phyloP scores from a whole-genome alignment of 441 rosid genomes.

The Eugenia klotzschiana region DNA sequence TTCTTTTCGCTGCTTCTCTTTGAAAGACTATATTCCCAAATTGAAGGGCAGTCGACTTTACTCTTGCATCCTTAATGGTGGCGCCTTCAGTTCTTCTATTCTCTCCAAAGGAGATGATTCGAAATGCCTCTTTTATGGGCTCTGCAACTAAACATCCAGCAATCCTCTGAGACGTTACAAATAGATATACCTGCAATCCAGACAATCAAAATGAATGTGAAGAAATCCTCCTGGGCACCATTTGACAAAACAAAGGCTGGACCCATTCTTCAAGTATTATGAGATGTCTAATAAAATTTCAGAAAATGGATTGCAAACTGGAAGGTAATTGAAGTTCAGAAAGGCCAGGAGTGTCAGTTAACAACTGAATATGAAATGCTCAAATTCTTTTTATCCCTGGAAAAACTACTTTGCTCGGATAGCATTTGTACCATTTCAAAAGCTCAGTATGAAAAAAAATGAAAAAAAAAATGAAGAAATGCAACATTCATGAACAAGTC shows the following conservation, averaged over 20 bases:
- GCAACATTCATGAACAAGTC: not conserved
- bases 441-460: not conserved
- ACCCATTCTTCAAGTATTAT: not conserved
- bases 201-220: not conserved
- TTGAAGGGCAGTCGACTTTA: slow-evolving; percentile 28
- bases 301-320: not conserved
- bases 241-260: not conserved
- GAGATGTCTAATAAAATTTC: not conserved
- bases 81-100: slow-evolving; percentile 5
- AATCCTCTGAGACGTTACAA: slow-evolving; percentile 37
- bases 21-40: slow-evolving; percentile 52
- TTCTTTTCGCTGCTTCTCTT: slow-evolving; percentile 39
- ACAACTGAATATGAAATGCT: not conserved
- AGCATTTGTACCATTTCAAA: not conserved
- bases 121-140: slow-evolving; percentile 69
- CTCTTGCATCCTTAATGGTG: slow-evolving; percentile 14
- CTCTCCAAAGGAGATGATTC: slow-evolving; percentile 23
- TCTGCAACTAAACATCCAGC: slow-evolving; percentile 64
- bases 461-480: not conserved
- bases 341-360: not conserved
- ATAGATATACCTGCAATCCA: slow-evolving; percentile 50
- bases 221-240: not conserved
- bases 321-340: not conserved
- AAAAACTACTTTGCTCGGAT: not conserved
- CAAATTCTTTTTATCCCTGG: not conserved